Evolutionary conservation across 2,329 filamentous ascomycete species (phyloP).

Genomic region (Arthroderma uncinatum): DNA sequence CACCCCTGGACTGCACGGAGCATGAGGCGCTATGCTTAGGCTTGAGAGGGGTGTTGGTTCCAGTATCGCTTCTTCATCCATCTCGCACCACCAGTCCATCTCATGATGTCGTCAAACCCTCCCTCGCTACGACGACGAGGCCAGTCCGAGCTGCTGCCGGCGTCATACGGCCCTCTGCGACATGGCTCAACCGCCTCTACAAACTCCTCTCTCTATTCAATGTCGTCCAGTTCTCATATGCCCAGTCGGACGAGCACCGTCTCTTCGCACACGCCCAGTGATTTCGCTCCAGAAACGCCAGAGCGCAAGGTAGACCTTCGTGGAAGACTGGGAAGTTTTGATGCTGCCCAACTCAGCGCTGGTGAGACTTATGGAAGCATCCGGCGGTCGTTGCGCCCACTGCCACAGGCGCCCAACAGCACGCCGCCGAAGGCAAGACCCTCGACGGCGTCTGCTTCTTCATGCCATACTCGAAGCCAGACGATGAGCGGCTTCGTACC

Average conservation of each 20-base stretch:
- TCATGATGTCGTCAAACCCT: slow-evolving; percentile 31
- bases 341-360: slow-evolving; percentile 44
- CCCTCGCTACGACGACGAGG: slow-evolving; percentile 26
- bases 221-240: slow-evolving; percentile 38
- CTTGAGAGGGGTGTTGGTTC: slow-evolving; percentile 22
- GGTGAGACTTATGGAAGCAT: slow-evolving; percentile 59
- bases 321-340: slow-evolving; percentile 16
- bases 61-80: slow-evolving; percentile 23
- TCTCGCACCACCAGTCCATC: slow-evolving; percentile 18
- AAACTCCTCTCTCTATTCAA: slow-evolving; percentile 43
- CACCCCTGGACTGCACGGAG: slow-evolving; percentile 2
- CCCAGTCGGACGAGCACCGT: slow-evolving; percentile 57
- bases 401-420: slow-evolving; percentile 53
- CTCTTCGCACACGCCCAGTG: slow-evolving; percentile 59
- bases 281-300: slow-evolving; percentile 16
- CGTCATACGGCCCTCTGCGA: slow-evolving; percentile 39
- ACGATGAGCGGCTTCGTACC: slow-evolving; percentile 48
- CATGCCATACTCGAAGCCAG: slow-evolving; percentile 46
- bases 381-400: slow-evolving; percentile 64
- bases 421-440: slow-evolving; percentile 30
- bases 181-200: slow-evolving; percentile 47
- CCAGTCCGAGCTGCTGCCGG: slow-evolving; percentile 31
- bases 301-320: slow-evolving; percentile 6
- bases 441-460: slow-evolving; percentile 15
- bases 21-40: slow-evolving; percentile 31